Conservation (phyloP, 345 rosid genomes). For the Eucalyptus cloeziana region DNA sequence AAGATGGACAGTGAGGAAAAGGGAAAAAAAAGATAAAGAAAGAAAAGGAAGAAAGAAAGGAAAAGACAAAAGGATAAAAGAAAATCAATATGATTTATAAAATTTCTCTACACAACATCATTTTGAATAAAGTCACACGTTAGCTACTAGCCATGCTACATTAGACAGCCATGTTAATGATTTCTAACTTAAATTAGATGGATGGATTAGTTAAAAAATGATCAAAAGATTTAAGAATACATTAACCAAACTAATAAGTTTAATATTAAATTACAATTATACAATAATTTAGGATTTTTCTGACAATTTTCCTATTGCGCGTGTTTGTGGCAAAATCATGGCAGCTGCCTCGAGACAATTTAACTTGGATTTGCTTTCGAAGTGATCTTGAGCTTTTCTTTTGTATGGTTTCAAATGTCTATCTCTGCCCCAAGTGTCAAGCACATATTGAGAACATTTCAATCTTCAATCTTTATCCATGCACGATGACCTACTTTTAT, state of each 20-base stretch:
- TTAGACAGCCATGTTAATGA: not conserved
- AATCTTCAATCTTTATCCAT: not conserved
- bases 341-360: not conserved
- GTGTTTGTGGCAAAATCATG: not conserved
- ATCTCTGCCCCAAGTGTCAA: not conserved
- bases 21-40: not conserved
- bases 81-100: not conserved
- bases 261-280: not conserved
- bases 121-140: not conserved
- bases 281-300: not conserved
- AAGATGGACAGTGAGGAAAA: not conserved
- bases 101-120: not conserved
- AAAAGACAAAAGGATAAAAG: not conserved
- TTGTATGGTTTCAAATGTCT: not conserved
- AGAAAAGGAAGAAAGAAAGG: not conserved
- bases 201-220: not conserved
- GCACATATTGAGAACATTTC: not conserved
- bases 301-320: not conserved
- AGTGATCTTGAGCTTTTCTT: not conserved
- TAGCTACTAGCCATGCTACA: fast-evolving
- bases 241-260: not conserved
- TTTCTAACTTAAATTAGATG: not conserved
- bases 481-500: not conserved
- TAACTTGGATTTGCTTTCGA: not conserved
- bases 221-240: not conserved